Evolutionary conservation across 2,329 filamentous ascomycete genomes (phyloP).

Genomic region (Didymella sp.): DNA sequence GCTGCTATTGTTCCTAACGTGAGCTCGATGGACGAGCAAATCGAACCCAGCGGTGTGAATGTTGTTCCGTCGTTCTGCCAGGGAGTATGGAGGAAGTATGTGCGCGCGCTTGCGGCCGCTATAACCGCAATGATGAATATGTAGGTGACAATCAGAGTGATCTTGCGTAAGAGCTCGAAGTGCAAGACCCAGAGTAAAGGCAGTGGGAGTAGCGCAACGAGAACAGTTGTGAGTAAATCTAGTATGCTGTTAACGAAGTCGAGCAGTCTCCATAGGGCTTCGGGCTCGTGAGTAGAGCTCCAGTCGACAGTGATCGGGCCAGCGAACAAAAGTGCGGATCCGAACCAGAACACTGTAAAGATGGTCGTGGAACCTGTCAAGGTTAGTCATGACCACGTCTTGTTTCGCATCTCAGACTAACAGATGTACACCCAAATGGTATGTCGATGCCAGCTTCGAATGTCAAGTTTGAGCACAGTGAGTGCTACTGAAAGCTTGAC

Average conservation of each 20-base stretch:
- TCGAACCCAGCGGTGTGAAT: background rate
- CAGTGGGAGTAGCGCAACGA: background rate
- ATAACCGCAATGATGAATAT: background rate
- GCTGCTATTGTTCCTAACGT: background rate
- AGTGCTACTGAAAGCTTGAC: constrained; percentile 58
- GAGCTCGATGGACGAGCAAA: constrained; percentile 12
- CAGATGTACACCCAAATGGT: constrained; percentile 53
- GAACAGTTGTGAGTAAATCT: background rate
- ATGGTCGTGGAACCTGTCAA: constrained; percentile 27
- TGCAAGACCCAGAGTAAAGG: background rate
- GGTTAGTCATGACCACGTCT: constrained; percentile 4
- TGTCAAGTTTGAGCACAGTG: constrained; percentile 54
- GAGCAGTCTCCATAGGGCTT: background rate
- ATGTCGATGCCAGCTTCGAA: constrained; percentile 46
- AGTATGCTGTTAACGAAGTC: constrained; percentile 9
- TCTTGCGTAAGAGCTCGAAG: background rate
- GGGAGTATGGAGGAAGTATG: background rate
- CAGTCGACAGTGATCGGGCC: constrained; percentile 55
- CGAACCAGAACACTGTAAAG: constrained; percentile 52
- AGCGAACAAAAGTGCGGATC: constrained; percentile 57
- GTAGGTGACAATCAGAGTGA: background rate
- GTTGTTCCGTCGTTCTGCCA: background rate
- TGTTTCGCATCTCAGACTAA: constrained; percentile 25
- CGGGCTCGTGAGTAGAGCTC: constrained; percentile 34
- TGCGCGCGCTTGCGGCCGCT: background rate